These are phyloP conservation scores for Salicornia ramosissima DNA, from an alignment of 148 eudicot species.

Conservation along the genomic window DNA sequence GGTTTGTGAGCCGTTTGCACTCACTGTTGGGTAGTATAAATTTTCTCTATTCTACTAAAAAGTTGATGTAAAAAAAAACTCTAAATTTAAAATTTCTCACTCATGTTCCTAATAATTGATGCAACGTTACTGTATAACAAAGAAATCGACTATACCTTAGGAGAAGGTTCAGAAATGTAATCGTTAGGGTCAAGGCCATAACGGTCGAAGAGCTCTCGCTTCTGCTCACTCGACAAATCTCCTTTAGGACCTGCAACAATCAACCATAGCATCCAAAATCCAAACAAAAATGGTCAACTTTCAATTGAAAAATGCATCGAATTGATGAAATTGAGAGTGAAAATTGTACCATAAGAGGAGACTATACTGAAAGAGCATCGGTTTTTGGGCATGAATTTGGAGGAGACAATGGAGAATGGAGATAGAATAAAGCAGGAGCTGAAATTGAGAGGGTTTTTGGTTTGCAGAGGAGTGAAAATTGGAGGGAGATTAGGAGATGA, in stretches of 20 bases:
- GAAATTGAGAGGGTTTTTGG: constrained; percentile 15
- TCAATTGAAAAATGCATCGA: not conserved
- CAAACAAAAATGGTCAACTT: not conserved
- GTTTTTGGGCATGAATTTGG: constrained; percentile 4
- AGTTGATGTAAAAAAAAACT: no score
- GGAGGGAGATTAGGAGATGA: constrained; percentile 26
- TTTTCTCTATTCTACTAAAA: no score
- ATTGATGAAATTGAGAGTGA: not conserved
- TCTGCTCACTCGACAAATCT: constrained; percentile 30
- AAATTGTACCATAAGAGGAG: constrained; percentile 34
- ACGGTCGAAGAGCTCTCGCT: constrained; percentile 49
- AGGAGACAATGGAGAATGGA: constrained; percentile 19
- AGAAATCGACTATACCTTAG: constrained; percentile 39
- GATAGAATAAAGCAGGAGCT: constrained; percentile 3
- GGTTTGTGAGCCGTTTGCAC: no score
- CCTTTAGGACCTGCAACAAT: constrained; percentile 38
- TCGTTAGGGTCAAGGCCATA: constrained; percentile 78
- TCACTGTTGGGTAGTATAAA: no score
- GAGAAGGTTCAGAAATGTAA: constrained; percentile 48
- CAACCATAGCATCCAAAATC: not conserved
- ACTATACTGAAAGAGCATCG: constrained; percentile 30
- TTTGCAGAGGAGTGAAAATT: constrained; percentile 23
- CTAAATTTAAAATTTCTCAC: no score
- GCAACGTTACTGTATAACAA: not conserved
- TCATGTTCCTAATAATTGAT: no score